phyloP scores from a whole-genome alignment of 1,284 basidiomycete species.

The Moesziomyces aphidis region DNA sequence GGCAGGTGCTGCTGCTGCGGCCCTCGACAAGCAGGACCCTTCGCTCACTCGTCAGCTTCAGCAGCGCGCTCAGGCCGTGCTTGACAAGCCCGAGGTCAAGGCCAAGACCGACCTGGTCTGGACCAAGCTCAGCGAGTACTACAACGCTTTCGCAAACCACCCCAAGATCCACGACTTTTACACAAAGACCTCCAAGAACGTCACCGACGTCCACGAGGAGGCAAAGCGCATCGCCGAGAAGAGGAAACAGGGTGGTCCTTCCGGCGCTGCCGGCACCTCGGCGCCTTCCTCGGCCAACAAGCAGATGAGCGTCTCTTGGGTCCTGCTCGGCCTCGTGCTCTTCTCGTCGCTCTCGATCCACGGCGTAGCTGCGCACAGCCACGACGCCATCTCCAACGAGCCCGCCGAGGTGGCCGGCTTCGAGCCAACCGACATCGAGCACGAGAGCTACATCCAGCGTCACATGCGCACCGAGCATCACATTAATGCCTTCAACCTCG shows the following conservation, averaged over 20 bases:
- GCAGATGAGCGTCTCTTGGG: conserved; percentile 50
- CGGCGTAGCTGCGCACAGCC: conserved; percentile 35
- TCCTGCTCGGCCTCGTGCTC: conserved; percentile 42
- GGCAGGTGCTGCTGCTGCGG: background rate
- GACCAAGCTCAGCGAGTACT: conserved; percentile 60
- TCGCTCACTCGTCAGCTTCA: conserved; percentile 49
- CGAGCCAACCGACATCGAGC: conserved; percentile 40
- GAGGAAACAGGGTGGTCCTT: conserved; percentile 68
- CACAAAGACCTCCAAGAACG: conserved; percentile 82
- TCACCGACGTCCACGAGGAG: conserved; percentile 87
- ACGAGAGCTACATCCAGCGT: conserved; percentile 64
- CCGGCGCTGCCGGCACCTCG: conserved; percentile 46
- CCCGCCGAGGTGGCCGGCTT: conserved; percentile 49
- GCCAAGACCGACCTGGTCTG: conserved; percentile 53
- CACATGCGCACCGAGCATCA: conserved; percentile 68
- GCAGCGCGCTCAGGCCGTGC: conserved; percentile 45
- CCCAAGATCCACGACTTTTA: conserved; percentile 74
- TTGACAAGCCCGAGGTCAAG: conserved; percentile 58
- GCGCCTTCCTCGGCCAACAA: conserved; percentile 15
- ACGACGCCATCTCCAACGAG: conserved; percentile 38
- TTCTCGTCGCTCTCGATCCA: conserved; percentile 41
- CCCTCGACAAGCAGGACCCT: conserved; percentile 31
- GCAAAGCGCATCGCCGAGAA: conserved; percentile 79
- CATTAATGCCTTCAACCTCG: conserved; percentile 67
- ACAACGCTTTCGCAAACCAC: conserved; percentile 58